These are phyloP conservation scores for Quercus parvula DNA, from an alignment of 306 rosid species.

Conservation along the genomic window DNA sequence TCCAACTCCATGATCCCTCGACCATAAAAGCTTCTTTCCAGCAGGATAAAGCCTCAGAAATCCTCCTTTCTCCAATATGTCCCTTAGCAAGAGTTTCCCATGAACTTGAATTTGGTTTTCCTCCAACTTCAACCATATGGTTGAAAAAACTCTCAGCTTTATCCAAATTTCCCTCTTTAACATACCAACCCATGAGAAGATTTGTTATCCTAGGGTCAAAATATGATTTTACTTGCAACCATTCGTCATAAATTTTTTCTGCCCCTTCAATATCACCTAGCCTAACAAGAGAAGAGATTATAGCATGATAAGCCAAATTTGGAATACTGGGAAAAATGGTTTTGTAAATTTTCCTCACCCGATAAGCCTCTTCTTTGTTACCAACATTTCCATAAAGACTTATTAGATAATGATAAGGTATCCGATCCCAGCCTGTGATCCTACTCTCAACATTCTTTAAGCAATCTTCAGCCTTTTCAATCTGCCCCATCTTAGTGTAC, in stretches of 20 bases:
- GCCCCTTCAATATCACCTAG: slow-evolving; percentile 76
- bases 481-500: slow-evolving; percentile 76
- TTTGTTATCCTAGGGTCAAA: slow-evolving; percentile 84
- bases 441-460: slow-evolving; percentile 69
- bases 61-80: slow-evolving; percentile 45
- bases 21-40: slow-evolving; percentile 70
- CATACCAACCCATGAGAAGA: slow-evolving; percentile 59
- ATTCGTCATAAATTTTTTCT: slow-evolving; percentile 67
- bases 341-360: slow-evolving; percentile 78
- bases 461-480: slow-evolving; percentile 79
- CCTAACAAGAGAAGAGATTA: slow-evolving; percentile 69
- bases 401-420: slow-evolving; percentile 86
- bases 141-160: slow-evolving; percentile 57
- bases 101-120: slow-evolving; percentile 69
- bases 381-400: slow-evolving; percentile 78
- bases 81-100: slow-evolving; percentile 88
- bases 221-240: slow-evolving; percentile 58
- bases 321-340: slow-evolving; percentile 66
- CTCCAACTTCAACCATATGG: slow-evolving; percentile 56
- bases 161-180: slow-evolving; percentile 44
- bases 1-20: slow-evolving; percentile 65
- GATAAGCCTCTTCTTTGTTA: slow-evolving; percentile 73
- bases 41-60: slow-evolving; percentile 60
- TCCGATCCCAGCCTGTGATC: slow-evolving; percentile 74
- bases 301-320: slow-evolving; percentile 85